These are phyloP conservation scores for Ceratobasidium sp. DNA, from an alignment of 1,284 basidiomycete genomes.

Conservation along the genomic window DNA sequence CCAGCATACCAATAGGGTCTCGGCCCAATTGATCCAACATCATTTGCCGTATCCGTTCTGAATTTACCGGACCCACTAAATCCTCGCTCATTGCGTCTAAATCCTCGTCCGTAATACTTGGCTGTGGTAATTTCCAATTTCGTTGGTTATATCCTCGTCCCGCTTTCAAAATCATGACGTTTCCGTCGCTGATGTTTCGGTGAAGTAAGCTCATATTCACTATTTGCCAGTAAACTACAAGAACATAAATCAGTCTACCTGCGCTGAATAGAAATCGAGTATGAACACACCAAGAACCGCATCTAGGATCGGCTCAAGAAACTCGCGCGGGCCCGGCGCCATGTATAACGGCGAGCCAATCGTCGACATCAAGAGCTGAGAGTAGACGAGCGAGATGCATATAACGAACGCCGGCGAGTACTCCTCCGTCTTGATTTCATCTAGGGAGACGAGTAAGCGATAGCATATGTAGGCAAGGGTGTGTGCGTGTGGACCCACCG, in stretches of 20 bases:
- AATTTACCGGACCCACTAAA: background rate
- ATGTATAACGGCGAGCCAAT: background rate
- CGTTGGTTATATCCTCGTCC: background rate
- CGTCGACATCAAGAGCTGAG: background rate
- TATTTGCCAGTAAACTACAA: constrained; percentile 8
- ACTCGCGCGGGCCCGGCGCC: background rate
- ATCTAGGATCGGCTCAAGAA: background rate
- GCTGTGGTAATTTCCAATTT: background rate
- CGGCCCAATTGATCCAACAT: background rate
- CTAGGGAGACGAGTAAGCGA: too few species aligned
- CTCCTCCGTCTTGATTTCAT: background rate
- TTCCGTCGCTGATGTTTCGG: constrained; percentile 23
- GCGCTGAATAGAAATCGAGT: background rate
- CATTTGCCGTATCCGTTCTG: background rate
- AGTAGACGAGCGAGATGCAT: background rate
- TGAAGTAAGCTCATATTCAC: constrained; percentile 6
- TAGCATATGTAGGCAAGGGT: background rate
- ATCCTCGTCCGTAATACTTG: too few species aligned
- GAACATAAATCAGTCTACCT: background rate
- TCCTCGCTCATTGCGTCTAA: too few species aligned
- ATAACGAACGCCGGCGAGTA: background rate
- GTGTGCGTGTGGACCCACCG: background rate
- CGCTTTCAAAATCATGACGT: background rate
- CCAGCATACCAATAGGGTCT: constrained; percentile 8
- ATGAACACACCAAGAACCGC: constrained; percentile 5